Base-by-base conservation (phyloP, 768 basidiomycete genomes). In the Mycena indigotica region DNA sequence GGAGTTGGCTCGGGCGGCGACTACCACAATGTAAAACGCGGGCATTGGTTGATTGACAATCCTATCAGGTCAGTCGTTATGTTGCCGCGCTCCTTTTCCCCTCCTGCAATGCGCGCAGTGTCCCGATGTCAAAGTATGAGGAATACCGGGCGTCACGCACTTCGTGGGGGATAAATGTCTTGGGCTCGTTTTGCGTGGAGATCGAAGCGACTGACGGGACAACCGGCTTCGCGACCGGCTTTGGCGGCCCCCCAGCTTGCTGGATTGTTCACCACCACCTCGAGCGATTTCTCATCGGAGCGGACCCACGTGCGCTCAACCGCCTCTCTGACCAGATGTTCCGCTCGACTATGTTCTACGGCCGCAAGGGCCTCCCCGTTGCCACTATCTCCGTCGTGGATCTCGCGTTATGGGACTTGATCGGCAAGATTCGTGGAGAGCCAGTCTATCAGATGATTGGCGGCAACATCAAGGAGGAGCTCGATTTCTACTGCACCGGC, bases 381-480 rank as follows among this genome's bases (percentile, higher is more conserved):
- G 69, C 70, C 0, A 69, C 67, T n/a, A 71, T 71, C 52, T 67
- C 65, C 45, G 68, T 67, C 52, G 65, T 71, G 13, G 70, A 71
- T 39, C 66, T 71, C n/a, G 70, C 70, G 25, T 61, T 71, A 24
- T 71, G 70, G 70, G 70, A 71, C 38, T 61, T 71, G 15, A 45
- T 71, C 3, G 70, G 70, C 21, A 71, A 71, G 57, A 57, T 71
- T 19, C 62, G 70, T 19, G 62, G 64, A 6, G 70, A 71, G 56
- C 70, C 70, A 6, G 68, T 71, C 29, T 71, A 71, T 54, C 67
- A 71, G 64, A 65, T 71, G 65, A 71, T 71, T 46, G 70, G 70
- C 23, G 70, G 70, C n/a, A 48, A 61, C 15, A 69, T 67, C 15
- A 70, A 71, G 54, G 70, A 71, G 21, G 62, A 66, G 52, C 57